Percentiles rank a stretch among this genome's conserved stretches.
Evolutionary conservation across 495 filamentous ascomycete genomes (phyloP).

Genomic region (Aspergillus kassunensis): DNA sequence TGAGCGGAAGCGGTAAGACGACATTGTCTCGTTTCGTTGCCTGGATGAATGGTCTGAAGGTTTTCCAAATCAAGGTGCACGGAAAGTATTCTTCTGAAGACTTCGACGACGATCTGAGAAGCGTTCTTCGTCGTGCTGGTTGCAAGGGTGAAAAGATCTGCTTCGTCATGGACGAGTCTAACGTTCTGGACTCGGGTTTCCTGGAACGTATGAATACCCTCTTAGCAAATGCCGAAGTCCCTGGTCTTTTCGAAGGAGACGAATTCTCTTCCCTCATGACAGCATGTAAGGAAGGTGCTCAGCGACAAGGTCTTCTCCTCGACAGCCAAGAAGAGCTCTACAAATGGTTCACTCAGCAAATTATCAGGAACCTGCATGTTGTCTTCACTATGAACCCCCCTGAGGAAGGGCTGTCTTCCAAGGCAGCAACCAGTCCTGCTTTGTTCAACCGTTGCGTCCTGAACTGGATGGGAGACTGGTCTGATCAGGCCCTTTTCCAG

Average conservation of each 20-base stretch:
- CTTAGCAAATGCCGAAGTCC: slow-evolving; percentile 95
- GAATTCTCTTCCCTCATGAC: slow-evolving; percentile 97
- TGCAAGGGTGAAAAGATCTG: slow-evolving; percentile 99
- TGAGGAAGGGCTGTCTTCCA: slow-evolving; percentile 88
- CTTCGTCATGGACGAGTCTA: slow-evolving; percentile 99
- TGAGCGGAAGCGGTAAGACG: slow-evolving; percentile 97
- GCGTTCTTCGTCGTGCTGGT: slow-evolving; percentile 86
- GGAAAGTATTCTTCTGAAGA: slow-evolving; percentile 98
- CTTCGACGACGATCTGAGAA: slow-evolving; percentile 95
- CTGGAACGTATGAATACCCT: slow-evolving; percentile 98
- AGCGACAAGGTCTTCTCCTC: slow-evolving; percentile 88
- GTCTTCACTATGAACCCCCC: slow-evolving; percentile 99
- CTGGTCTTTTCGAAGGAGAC: slow-evolving; percentile 96
- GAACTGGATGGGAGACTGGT: slow-evolving; percentile 99
- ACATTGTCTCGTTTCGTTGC: slow-evolving; percentile 96
- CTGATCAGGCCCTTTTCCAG: slow-evolving; percentile 97
- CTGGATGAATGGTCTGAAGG: slow-evolving; percentile 99
- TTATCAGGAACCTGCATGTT: slow-evolving; percentile 97
- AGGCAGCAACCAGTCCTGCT: slow-evolving; percentile 94
- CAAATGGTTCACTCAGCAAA: slow-evolving; percentile 99
- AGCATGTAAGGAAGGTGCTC: slow-evolving; percentile 94
- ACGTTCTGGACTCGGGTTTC: slow-evolving; percentile 97
- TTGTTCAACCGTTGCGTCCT: slow-evolving; percentile 98
- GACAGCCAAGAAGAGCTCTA: slow-evolving; percentile 98
- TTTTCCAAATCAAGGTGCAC: slow-evolving; percentile 99